These are phyloP conservation scores for Aspergillus novofumigatus DNA, from an alignment of 2,329 filamentous ascomycete genomes.

Conservation along the genomic window DNA sequence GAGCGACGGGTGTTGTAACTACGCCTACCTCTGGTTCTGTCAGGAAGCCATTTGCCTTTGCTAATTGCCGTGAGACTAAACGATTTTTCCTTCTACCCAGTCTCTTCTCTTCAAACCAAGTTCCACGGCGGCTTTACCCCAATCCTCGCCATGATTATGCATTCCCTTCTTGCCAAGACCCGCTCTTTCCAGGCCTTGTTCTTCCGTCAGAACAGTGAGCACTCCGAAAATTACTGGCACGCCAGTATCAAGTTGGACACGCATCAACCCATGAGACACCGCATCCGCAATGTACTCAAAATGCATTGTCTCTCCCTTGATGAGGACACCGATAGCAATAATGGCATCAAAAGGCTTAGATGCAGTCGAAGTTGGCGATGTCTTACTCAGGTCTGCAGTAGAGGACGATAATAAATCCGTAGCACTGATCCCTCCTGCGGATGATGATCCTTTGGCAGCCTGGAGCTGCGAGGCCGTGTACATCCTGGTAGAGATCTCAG, in stretches of 20 bases:
- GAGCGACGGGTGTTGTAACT: background rate
- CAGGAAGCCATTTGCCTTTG: background rate
- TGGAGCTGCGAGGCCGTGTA: constrained; percentile 85
- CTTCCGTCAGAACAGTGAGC: constrained; percentile 81
- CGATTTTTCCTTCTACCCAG: constrained; percentile 69
- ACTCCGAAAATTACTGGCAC: constrained; percentile 90
- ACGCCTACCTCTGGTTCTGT: background rate
- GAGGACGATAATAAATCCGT: constrained; percentile 59
- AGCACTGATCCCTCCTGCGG: constrained; percentile 38
- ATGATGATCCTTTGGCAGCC: constrained; percentile 53
- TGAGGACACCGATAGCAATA: constrained; percentile 90
- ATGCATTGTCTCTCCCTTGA: constrained; percentile 99
- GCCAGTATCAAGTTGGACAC: constrained; percentile 81
- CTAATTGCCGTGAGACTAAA: constrained; percentile 23
- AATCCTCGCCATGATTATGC: constrained; percentile 96
- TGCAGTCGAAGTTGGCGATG: constrained; percentile 28
- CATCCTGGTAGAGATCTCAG: constrained; percentile 51
- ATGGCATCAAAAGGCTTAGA: constrained; percentile 78
- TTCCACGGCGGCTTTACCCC: constrained; percentile 92
- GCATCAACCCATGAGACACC: constrained; percentile 89
- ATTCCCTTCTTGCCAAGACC: constrained; percentile 58
- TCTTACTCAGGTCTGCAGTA: constrained; percentile 62
- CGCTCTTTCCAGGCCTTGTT: constrained; percentile 80
- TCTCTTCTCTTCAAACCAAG: constrained; percentile 81
- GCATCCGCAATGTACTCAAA: constrained; percentile 97